phyloP scores from a whole-genome alignment of 1,284 basidiomycete species.

The Trichosporon sp. region DNA sequence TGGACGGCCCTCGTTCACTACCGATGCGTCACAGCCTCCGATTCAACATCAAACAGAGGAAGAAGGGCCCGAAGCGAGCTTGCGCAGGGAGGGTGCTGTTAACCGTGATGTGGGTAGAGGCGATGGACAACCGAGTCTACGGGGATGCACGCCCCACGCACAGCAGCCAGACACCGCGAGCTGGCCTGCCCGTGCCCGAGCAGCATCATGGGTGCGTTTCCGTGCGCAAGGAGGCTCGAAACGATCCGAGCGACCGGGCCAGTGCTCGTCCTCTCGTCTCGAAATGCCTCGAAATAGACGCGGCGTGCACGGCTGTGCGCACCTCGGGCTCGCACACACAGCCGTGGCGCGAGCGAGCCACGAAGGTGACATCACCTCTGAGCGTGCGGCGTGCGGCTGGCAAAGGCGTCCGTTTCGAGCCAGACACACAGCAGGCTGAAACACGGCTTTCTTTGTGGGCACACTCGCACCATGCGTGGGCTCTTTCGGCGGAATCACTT shows the following conservation, averaged over 20 bases:
- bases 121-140: too few relatives aligned
- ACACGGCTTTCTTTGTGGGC: not conserved
- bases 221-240: too few relatives aligned
- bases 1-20: not conserved
- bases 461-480: not conserved
- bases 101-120: too few relatives aligned
- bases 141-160: too few relatives aligned
- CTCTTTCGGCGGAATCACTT: not conserved
- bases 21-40: not conserved
- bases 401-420: not conserved
- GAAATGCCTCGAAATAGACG: not conserved
- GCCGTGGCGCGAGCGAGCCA: not conserved
- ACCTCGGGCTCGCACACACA: not conserved
- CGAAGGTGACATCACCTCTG: not conserved
- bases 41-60: too few relatives aligned
- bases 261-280: not conserved
- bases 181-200: too few relatives aligned
- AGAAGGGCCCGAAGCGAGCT: too few relatives aligned
- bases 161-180: too few relatives aligned
- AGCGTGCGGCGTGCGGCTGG: not conserved
- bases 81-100: too few relatives aligned
- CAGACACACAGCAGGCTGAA: not conserved
- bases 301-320: not conserved
- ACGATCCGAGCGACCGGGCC: too few relatives aligned
- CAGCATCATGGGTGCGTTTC: too few relatives aligned